Conservation (phyloP, 1,139 yeast species). For the Yamadazyma diddensiae region DNA sequence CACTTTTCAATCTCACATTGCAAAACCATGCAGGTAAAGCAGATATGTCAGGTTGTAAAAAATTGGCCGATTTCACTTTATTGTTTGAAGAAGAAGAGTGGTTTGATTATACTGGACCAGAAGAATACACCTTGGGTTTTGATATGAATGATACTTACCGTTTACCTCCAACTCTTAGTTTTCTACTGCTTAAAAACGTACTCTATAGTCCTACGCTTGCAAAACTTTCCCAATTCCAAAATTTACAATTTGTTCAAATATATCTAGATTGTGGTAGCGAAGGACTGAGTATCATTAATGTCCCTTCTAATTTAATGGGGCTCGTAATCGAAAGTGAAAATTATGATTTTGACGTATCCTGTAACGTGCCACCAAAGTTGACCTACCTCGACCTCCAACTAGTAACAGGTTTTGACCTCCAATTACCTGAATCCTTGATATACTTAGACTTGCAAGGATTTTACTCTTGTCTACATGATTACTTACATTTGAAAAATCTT, state of each 20-base stretch:
- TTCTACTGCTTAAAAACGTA: neutral
- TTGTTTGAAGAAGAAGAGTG: no score
- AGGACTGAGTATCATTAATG: no score
- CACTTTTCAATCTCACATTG: neutral
- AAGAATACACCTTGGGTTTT: neutral
- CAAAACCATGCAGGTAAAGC: neutral
- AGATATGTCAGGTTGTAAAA: conserved; percentile 1
- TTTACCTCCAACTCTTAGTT: neutral
- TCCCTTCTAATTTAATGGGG: no score
- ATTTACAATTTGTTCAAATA: neutral
- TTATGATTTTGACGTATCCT: no score
- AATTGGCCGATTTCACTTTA: neutral
- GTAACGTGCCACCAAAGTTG: no score
- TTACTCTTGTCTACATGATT: no score
- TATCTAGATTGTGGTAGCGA: no score
- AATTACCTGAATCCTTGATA: conserved; percentile 1
- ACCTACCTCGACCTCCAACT: no score
- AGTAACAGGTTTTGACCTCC: no score
- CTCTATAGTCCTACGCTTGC: neutral
- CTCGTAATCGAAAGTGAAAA: neutral
- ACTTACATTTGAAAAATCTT: no score
- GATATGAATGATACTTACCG: neutral
- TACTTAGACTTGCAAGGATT: neutral
- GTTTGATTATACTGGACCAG: neutral
- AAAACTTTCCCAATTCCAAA: neutral